Evolutionary conservation across 2,329 filamentous ascomycete species (phyloP).

Genomic region (Graphilbum sp.): DNA sequence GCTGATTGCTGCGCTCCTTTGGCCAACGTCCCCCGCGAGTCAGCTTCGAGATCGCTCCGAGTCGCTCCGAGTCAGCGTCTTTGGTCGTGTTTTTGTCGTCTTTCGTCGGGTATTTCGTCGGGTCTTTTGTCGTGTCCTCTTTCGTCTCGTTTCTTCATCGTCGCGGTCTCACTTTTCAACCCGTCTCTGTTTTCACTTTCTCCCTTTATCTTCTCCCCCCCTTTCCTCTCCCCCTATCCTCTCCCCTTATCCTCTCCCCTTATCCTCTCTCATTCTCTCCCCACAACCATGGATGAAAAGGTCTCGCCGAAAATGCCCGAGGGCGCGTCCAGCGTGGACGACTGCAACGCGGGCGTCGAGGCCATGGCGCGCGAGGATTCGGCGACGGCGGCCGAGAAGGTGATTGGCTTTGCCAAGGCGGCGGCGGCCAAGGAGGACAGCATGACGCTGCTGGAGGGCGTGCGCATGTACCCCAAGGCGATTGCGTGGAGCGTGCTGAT

Average conservation of each 20-base stretch:
- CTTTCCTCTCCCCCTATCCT: background rate
- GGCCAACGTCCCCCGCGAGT: too few relatives aligned
- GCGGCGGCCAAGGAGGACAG: conserved; percentile 46
- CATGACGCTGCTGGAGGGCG: conserved; percentile 60
- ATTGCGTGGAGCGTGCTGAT: conserved; percentile 72
- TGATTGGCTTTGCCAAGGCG: conserved; percentile 27
- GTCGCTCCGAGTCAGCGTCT: too few relatives aligned
- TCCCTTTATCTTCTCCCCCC: background rate
- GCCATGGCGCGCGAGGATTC: conserved; percentile 2
- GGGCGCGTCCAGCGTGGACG: conserved; percentile 1
- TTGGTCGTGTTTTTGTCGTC: too few relatives aligned
- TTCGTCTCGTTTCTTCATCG: too few relatives aligned
- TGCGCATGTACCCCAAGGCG: conserved; percentile 74
- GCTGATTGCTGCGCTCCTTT: too few relatives aligned
- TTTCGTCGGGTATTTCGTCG: too few relatives aligned
- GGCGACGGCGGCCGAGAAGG: too few relatives aligned
- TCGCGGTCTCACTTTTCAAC: too few relatives aligned
- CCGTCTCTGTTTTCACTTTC: background rate
- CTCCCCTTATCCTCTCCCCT: background rate
- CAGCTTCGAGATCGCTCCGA: too few relatives aligned
- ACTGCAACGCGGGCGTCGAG: conserved; percentile 3
- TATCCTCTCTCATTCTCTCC: background rate
- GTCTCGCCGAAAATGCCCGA: too few relatives aligned
- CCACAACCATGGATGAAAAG: background rate
- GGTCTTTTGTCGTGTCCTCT: too few relatives aligned